Evolutionary conservation across 352 stramenopile species (phyloP).

Genomic region (Blastocystis hominis): DNA sequence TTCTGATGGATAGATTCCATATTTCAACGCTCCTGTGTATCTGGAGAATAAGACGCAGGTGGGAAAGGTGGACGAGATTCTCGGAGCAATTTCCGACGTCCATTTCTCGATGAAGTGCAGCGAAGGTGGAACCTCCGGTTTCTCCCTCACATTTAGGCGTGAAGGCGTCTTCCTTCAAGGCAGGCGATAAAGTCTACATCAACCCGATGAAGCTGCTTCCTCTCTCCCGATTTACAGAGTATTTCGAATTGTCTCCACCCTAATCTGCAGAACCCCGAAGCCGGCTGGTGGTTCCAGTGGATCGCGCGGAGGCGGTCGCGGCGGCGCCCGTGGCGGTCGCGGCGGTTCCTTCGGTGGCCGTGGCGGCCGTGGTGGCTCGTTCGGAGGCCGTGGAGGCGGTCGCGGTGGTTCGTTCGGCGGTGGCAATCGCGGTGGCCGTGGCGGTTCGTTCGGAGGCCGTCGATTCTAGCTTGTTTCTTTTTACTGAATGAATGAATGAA

Average conservation of each 20-base stretch:
- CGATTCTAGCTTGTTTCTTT: slow-evolving; percentile 38
- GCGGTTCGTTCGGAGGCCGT: slow-evolving; percentile 39
- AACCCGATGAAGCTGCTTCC: slow-evolving; percentile 89
- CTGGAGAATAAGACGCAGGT: slow-evolving; percentile 97
- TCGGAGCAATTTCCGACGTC: slow-evolving; percentile 87
- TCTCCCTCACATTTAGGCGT: slow-evolving; percentile 71
- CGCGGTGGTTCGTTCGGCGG: slow-evolving; percentile 10
- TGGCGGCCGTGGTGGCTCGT: slow-evolving; percentile 57
- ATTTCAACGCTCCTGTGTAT: slow-evolving; percentile 95
- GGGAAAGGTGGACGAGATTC: slow-evolving; percentile 95
- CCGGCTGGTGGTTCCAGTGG: slow-evolving; percentile 63
- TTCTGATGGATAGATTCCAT: slow-evolving; percentile 71
- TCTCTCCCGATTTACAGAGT: slow-evolving; percentile 84
- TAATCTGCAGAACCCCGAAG: slow-evolving; percentile 14
- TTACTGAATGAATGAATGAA: neutral
- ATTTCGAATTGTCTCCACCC: neutral
- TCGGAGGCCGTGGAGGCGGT: slow-evolving; percentile 39
- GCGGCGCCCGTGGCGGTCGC: slow-evolving; percentile 64
- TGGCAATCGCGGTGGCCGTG: slow-evolving; percentile 28
- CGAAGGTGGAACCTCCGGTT: neutral
- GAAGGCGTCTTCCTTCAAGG: slow-evolving; percentile 84
- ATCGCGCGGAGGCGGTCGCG: slow-evolving; percentile 63
- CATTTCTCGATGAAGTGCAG: slow-evolving; percentile 58
- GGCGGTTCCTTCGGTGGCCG: slow-evolving; percentile 59
- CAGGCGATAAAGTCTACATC: slow-evolving; percentile 91